A percentile compares a stretch with the other conserved stretches of the same genome.
Conservation (phyloP, 176 grass and related monocot genomes). For the Oryza glaberrima region DNA sequence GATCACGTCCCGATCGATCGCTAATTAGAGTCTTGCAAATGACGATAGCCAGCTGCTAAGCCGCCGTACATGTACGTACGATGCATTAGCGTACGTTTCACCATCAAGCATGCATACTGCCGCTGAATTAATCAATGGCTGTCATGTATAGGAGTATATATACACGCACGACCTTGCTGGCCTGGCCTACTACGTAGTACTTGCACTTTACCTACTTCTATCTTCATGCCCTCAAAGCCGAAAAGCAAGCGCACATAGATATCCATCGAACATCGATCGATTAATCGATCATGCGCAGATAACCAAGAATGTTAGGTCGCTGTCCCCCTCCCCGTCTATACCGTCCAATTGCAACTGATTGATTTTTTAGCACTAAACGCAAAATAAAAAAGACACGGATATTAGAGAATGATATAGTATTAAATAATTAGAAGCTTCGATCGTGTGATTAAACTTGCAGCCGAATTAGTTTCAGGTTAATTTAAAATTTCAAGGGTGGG, state of each 20-base stretch:
- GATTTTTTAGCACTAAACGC: background rate
- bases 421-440: background rate
- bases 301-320: constrained; percentile 17
- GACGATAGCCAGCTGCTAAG: no score
- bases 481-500: no score
- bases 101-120: no score
- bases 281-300: background rate
- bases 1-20: no score
- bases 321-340: background rate
- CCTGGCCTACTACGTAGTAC: background rate
- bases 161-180: background rate
- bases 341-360: background rate
- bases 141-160: no score
- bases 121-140: no score
- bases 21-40: no score
- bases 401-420: no score
- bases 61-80: no score
- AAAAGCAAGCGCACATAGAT: background rate
- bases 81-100: no score
- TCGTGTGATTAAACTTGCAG: background rate
- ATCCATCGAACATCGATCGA: background rate
- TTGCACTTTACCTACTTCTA: background rate
- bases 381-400: no score
- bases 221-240: background rate
- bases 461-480: background rate